These are phyloP conservation scores for Pythium scleroteichum DNA, from an alignment of 352 stramenopile genomes.

Conservation along the genomic window DNA sequence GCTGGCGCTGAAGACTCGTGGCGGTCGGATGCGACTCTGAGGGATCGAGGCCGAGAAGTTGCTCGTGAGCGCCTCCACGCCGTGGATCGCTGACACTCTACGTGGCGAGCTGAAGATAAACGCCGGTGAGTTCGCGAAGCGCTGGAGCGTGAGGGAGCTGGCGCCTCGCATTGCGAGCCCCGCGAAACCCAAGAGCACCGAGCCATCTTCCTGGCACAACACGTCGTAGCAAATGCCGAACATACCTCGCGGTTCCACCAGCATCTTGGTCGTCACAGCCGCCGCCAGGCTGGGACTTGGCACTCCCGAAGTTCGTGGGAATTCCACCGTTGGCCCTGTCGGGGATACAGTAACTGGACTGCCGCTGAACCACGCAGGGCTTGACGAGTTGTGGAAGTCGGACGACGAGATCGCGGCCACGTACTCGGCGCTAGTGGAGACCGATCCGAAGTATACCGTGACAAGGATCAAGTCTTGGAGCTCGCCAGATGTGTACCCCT, in stretches of 20 bases:
- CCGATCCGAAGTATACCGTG: background rate
- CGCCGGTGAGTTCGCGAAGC: background rate
- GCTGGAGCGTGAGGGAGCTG: background rate
- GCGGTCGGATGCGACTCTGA: background rate
- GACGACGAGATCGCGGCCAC: constrained; percentile 1
- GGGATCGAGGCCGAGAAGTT: background rate
- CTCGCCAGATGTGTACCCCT: background rate
- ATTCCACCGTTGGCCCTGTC: too few species aligned
- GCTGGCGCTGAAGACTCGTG: background rate
- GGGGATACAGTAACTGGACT: too few species aligned
- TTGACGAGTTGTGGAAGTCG: background rate
- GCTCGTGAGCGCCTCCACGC: background rate
- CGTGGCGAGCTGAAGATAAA: background rate
- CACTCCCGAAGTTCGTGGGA: too few species aligned
- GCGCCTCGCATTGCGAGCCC: background rate
- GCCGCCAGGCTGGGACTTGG: too few species aligned
- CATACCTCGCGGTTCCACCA: background rate
- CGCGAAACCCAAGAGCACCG: background rate
- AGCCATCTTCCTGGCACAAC: background rate
- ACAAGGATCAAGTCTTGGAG: background rate
- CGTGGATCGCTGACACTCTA: background rate
- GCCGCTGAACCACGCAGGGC: too few species aligned
- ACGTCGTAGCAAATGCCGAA: background rate
- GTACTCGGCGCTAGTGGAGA: background rate
- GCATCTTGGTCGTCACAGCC: background rate